phyloP scores from a whole-genome alignment of 2,329 filamentous ascomycete species.

The Ophiostoma ulmi region DNA sequence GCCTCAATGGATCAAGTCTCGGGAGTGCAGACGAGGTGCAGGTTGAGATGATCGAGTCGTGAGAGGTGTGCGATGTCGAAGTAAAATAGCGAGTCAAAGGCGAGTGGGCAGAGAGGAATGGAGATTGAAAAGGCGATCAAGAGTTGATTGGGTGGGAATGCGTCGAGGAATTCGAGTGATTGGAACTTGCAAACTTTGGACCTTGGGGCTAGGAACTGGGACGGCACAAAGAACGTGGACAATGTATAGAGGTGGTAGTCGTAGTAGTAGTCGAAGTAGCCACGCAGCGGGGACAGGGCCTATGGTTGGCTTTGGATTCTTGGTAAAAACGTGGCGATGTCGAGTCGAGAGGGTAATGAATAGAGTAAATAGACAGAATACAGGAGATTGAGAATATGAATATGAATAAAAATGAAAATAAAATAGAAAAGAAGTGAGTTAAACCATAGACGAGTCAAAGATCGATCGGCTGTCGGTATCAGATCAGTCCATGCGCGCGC shows the following conservation, averaged over 20 bases:
- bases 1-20: constrained; percentile 22
- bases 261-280: neutral
- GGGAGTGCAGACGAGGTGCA: constrained; percentile 15
- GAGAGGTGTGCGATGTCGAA: neutral
- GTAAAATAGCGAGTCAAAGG: neutral
- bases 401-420: neutral
- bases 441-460: neutral
- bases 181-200: neutral
- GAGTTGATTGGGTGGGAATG: neutral
- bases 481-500: neutral
- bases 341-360: neutral
- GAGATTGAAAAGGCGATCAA: neutral
- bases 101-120: neutral
- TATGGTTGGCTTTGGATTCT: neutral
- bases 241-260: neutral
- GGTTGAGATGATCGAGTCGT: neutral
- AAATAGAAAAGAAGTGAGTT: neutral
- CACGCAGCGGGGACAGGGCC: constrained; percentile 6
- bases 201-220: neutral
- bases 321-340: constrained; percentile 15
- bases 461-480: constrained; percentile 5
- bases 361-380: neutral
- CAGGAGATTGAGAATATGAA: neutral
- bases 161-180: constrained; percentile 1
- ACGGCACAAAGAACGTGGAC: constrained; percentile 12